Evolutionary conservation across 1,284 basidiomycete genomes (phyloP).

Genomic region (Rhodotorula sp.): DNA sequence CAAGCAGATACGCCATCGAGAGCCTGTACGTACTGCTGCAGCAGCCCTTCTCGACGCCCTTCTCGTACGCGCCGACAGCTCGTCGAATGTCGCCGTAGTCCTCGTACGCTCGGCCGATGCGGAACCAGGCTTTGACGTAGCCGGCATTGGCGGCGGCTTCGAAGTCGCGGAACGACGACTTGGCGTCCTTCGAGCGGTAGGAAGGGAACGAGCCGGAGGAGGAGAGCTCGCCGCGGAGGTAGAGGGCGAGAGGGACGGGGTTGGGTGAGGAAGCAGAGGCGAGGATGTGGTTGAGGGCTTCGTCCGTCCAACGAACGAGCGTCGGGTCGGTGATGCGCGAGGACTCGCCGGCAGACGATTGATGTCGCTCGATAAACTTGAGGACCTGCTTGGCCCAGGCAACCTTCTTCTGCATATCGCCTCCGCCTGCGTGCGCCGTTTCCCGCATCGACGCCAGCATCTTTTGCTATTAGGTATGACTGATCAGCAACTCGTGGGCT

Average conservation of each 20-base stretch:
- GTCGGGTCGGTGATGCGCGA: constrained; percentile 62
- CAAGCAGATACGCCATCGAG: constrained; percentile 85
- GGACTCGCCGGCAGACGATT: constrained; percentile 54
- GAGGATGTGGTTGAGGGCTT: constrained; percentile 64
- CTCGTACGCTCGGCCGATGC: constrained; percentile 86
- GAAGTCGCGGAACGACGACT: constrained; percentile 78
- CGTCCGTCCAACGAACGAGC: constrained; percentile 61
- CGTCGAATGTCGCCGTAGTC: constrained; percentile 50
- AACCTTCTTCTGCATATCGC: constrained; percentile 54
- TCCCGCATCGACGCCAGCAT: constrained; percentile 36
- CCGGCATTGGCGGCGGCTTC: constrained; percentile 74
- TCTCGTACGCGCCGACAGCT: constrained; percentile 77
- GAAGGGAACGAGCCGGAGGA: constrained; percentile 60
- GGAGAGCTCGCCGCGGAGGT: constrained; percentile 67
- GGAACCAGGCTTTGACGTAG: constrained; percentile 75
- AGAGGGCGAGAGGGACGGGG: constrained; percentile 69
- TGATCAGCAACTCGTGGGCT: no score
- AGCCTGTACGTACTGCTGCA: constrained; percentile 61
- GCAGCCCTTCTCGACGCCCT: constrained; percentile 67
- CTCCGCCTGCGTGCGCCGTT: constrained; percentile 18
- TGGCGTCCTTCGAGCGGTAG: constrained; percentile 62
- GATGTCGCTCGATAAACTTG: constrained; percentile 67
- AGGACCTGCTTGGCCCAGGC: constrained; percentile 77
- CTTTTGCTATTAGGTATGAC: constrained; percentile 28
- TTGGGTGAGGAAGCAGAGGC: constrained; percentile 49